A percentile compares a stretch with the other conserved stretches of the same genome.
Evolutionary conservation across 1,284 basidiomycete species (phyloP).

Genomic region (Microstroma glucosiphilum): DNA sequence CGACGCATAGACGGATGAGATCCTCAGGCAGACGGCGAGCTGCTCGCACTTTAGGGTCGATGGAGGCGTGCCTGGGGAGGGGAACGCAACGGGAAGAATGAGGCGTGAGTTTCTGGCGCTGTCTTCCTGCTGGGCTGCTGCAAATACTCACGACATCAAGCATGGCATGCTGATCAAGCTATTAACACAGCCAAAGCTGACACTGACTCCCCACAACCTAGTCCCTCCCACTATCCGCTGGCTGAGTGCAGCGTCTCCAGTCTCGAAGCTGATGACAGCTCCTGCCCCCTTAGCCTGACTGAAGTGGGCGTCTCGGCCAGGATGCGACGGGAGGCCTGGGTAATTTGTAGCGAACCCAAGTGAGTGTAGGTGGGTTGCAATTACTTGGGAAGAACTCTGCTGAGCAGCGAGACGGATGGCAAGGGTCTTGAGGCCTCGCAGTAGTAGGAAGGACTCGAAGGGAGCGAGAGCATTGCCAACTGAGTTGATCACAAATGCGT

Average conservation of each 20-base stretch:
- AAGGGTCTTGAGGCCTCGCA: constrained; percentile 93
- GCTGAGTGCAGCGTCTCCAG: constrained; percentile 80
- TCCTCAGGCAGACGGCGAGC: constrained; percentile 93
- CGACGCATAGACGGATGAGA: constrained; percentile 93
- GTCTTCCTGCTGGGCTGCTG: constrained; percentile 56
- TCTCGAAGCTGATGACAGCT: constrained; percentile 90
- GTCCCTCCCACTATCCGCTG: constrained; percentile 89
- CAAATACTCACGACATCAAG: constrained; percentile 70
- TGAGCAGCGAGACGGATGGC: constrained; percentile 95
- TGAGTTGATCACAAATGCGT: constrained; percentile 90
- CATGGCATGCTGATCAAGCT: constrained; percentile 99
- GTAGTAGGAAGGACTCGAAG: constrained; percentile 72
- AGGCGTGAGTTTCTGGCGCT: not conserved
- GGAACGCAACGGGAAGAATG: too few species aligned
- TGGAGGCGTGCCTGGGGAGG: constrained; percentile 77
- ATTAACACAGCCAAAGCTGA: constrained; percentile 97
- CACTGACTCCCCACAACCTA: constrained; percentile 91
- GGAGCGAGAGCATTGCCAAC: constrained; percentile 94
- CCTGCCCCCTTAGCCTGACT: constrained; percentile 72
- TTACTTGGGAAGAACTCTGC: constrained; percentile 72
- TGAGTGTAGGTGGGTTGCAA: constrained; percentile 77
- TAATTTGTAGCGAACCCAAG: constrained; percentile 92
- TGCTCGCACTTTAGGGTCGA: constrained; percentile 84
- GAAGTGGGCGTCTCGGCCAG: constrained; percentile 77
- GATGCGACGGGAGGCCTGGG: constrained; percentile 79